Conservation (phyloP, 306 rosid species). For the Inga laurina region DNA sequence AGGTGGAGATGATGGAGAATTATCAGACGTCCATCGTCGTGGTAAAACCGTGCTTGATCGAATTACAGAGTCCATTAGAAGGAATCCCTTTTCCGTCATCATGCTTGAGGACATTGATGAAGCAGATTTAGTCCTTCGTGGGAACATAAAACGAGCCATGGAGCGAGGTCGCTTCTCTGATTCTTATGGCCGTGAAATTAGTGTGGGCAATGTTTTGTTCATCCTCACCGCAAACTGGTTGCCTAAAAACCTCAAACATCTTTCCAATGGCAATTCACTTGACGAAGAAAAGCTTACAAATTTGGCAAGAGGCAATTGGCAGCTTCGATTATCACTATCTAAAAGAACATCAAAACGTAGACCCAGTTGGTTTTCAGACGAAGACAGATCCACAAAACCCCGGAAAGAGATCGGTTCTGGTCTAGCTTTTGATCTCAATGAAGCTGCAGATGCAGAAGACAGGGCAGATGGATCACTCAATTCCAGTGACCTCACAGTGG, state of each 20-base stretch:
- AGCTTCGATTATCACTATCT: conserved; percentile 61
- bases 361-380: conserved; percentile 59
- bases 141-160: conserved; percentile 81
- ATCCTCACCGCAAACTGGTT: conserved; percentile 80
- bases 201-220: conserved; percentile 80
- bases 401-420: conserved; percentile 51
- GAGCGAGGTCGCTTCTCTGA: conserved; percentile 83
- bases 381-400: conserved; percentile 63
- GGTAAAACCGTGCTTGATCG: conserved; percentile 86
- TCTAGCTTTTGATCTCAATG: conserved; percentile 80
- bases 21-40: conserved; percentile 59
- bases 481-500: conserved; percentile 88
- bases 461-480: conserved; percentile 79
- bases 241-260: conserved; percentile 68
- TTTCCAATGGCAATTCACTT: conserved; percentile 47
- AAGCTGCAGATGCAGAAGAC: conserved; percentile 66
- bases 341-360: conserved; percentile 68
- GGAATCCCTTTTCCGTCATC: conserved; percentile 79
- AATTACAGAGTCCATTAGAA: conserved; percentile 76
- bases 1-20: conserved; percentile 56
- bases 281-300: conserved; percentile 66
- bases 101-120: conserved; percentile 84
- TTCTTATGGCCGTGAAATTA: conserved; percentile 89
- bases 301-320: conserved; percentile 66
- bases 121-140: conserved; percentile 58